These are phyloP conservation scores for Rhizopogon salebrosus DNA, from an alignment of 768 basidiomycete species.

Conservation along the genomic window DNA sequence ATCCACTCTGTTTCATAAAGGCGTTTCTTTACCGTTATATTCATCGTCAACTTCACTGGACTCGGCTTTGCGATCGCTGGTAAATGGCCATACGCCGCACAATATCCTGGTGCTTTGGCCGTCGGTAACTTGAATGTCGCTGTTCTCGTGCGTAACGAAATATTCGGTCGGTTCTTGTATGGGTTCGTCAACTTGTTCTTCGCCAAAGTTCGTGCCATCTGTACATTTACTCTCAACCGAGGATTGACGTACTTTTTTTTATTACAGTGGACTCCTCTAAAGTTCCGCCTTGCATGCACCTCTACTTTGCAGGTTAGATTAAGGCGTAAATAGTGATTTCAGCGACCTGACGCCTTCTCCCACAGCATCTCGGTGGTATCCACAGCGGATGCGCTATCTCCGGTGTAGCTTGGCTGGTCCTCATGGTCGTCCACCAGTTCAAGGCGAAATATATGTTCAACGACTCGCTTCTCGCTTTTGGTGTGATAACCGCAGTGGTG, in stretches of 20 bases:
- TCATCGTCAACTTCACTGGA: constrained; percentile 55
- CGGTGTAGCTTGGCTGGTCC: constrained; percentile 64
- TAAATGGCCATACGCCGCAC: constrained; percentile 64
- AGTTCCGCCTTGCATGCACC: constrained; percentile 68
- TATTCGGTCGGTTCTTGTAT: constrained; percentile 77
- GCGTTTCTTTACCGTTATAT: constrained; percentile 66
- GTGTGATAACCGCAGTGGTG: constrained; percentile 51
- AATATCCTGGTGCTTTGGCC: constrained; percentile 66
- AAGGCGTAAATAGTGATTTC: neutral
- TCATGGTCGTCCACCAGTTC: constrained; percentile 56
- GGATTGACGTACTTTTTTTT: neutral
- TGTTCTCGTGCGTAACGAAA: constrained; percentile 75
- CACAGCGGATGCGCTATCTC: constrained; percentile 73
- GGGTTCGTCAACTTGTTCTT: constrained; percentile 66
- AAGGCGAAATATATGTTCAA: constrained; percentile 43
- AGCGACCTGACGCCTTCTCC: constrained; percentile 4
- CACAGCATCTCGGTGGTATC: constrained; percentile 72
- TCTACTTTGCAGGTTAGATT: constrained; percentile 57
- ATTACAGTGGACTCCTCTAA: constrained; percentile 64
- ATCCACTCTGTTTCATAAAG: constrained; percentile 28
- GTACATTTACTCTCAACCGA: neutral
- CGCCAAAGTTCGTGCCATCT: constrained; percentile 45
- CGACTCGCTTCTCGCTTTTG: constrained; percentile 54
- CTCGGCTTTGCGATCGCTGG: constrained; percentile 56
- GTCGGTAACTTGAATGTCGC: constrained; percentile 69